Percentiles rank a stretch among this genome's conserved stretches.
These are phyloP conservation scores for Microglena sp. DNA, from an alignment of 139 green algal species.

Conservation along the genomic window DNA sequence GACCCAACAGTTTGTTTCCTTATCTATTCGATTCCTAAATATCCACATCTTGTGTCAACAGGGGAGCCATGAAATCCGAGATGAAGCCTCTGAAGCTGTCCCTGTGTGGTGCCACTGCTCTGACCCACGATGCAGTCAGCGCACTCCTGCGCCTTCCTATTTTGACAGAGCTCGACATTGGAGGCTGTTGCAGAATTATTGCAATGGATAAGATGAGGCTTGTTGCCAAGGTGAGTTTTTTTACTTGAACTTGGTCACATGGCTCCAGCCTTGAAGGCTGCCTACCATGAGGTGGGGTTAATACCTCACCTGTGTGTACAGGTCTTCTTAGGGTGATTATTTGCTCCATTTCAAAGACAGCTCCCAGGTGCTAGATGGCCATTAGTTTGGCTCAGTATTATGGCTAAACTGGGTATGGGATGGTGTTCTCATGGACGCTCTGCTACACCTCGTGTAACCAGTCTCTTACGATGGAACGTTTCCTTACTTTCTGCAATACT, in stretches of 20 bases:
- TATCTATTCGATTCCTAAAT: no score
- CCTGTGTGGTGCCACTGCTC: slow-evolving; percentile 49
- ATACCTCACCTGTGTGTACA: background rate
- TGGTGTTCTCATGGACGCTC: no score
- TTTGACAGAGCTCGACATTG: slow-evolving; percentile 55
- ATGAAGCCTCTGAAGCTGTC: slow-evolving; percentile 51
- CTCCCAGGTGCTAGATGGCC: no score
- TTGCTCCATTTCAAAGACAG: no score
- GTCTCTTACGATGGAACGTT: no score
- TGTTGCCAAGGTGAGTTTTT: slow-evolving; percentile 49
- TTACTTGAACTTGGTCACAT: background rate
- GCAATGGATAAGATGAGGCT: slow-evolving; percentile 71
- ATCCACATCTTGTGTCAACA: no score
- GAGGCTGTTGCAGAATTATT: slow-evolving; percentile 48
- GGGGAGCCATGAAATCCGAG: no score
- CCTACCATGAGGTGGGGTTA: background rate
- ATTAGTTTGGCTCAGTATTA: no score
- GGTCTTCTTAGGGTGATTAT: background rate
- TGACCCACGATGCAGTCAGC: slow-evolving; percentile 57
- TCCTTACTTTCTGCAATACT: no score
- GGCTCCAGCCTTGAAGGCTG: background rate
- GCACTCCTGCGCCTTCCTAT: slow-evolving; percentile 65
- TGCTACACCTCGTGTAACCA: no score
- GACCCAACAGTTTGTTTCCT: no score
- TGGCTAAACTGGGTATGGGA: no score